Conservation (phyloP, 768 basidiomycete genomes). For the Nidula microcarpa region DNA sequence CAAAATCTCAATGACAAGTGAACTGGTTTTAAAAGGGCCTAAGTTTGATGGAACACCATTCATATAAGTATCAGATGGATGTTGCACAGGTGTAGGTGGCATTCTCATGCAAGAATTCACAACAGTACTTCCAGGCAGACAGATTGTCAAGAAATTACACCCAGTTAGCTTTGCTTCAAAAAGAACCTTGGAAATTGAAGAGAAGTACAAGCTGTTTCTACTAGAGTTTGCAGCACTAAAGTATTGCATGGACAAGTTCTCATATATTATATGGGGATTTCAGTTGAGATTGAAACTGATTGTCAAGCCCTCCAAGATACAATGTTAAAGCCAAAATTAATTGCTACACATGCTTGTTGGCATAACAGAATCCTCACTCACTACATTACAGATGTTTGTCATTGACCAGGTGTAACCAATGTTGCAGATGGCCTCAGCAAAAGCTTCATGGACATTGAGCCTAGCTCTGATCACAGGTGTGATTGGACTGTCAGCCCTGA, state of each 20-base stretch:
- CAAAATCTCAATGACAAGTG: conserved; percentile 22
- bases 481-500: background rate
- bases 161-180: conserved; percentile 28
- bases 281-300: conserved; percentile 26
- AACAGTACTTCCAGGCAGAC: conserved; percentile 12
- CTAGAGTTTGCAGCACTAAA: conserved; percentile 33
- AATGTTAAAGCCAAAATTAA: conserved; percentile 18
- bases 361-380: background rate
- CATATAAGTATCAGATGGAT: conserved; percentile 29
- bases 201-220: conserved; percentile 22
- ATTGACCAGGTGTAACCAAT: background rate
- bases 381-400: background rate
- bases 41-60: conserved; percentile 26
- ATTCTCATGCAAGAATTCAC: conserved; percentile 20
- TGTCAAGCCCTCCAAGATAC: conserved; percentile 25
- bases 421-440: background rate
- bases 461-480: background rate
- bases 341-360: conserved; percentile 24
- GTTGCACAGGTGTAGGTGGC: conserved; percentile 25
- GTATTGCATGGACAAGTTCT: conserved; percentile 21
- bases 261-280: conserved; percentile 17
- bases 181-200: conserved; percentile 17
- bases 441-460: background rate
- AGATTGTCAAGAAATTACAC: conserved; percentile 8
- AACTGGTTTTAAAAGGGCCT: conserved; percentile 26